A percentile compares a stretch with the other conserved stretches of the same genome.
phyloP scores from a whole-genome alignment of 108 stramenopile species.

The Nitzschia putrida region DNA sequence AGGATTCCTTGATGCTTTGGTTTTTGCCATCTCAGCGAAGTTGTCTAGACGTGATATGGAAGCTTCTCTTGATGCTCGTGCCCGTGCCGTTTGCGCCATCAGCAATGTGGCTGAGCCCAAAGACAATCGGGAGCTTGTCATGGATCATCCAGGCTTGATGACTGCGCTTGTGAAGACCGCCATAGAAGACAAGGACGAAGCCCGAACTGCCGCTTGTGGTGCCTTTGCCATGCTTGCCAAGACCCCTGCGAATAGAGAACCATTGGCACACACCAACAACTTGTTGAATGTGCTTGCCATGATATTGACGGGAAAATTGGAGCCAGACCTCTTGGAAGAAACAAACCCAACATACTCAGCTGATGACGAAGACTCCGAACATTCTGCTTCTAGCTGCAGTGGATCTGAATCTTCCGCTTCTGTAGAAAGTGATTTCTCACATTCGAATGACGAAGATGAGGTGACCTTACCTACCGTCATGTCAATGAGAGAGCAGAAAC shows the following conservation, averaged over 20 bases:
- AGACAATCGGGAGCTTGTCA: slow-evolving; percentile 67
- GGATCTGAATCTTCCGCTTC: slow-evolving; percentile 22
- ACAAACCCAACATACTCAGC: background rate
- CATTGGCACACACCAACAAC: slow-evolving; percentile 41
- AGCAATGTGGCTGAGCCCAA: slow-evolving; percentile 58
- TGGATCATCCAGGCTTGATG: slow-evolving; percentile 52
- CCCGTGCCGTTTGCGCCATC: slow-evolving; percentile 59
- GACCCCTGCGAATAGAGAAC: slow-evolving; percentile 57
- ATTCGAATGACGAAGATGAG: slow-evolving; percentile 7
- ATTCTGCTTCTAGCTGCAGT: background rate
- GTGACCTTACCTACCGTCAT: slow-evolving; percentile 29
- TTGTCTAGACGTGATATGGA: slow-evolving; percentile 42
- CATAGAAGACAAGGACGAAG: slow-evolving; percentile 64
- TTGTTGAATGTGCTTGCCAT: slow-evolving; percentile 44
- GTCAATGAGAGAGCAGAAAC: slow-evolving; percentile 51
- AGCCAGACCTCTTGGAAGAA: background rate
- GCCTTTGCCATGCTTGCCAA: slow-evolving; percentile 72
- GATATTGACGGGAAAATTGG: slow-evolving; percentile 39
- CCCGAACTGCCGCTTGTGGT: slow-evolving; percentile 58
- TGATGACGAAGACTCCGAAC: slow-evolving; percentile 19
- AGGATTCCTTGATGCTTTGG: slow-evolving; percentile 65
- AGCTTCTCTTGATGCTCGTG: slow-evolving; percentile 57
- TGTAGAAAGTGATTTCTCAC: slow-evolving; percentile 10
- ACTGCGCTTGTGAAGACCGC: slow-evolving; percentile 59
- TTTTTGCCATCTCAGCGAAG: slow-evolving; percentile 44